Evolutionary conservation across 78 protist species (phyloP), one percentile per base, ranked within the genome.

Genomic region (Tieghemostelium lacteum): DNA sequence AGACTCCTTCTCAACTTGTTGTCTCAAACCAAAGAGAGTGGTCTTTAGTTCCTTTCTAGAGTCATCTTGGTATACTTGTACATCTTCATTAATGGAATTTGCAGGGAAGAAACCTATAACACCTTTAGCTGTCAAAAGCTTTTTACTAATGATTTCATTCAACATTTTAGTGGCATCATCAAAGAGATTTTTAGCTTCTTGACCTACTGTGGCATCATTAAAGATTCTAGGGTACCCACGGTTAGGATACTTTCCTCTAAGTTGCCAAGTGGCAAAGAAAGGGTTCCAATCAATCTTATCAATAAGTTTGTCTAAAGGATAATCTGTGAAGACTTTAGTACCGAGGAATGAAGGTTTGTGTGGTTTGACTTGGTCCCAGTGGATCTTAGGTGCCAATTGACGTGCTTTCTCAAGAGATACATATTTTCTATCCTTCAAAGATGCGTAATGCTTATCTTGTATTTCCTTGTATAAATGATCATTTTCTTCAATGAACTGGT

Each of bases 241-340:
- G 87, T 97, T 98, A 28, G 99, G 99, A 86, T 96, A 98, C 67
- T 88, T 88, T 28, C 99, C 99, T 22, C 98, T 96, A 28, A 98
- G 64, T 85, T 96, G 97, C 98, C 97, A 98, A 29, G 94, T 91
- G 57, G 66, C 72, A 64, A 95, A 97, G 96, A 96, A 96, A 40
- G 97, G 98, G 31, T 98, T 98, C 99, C 99, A 98, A 76, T 98
- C 99, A 70, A 98, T 98, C 75, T 73, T 77, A 28, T 50, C 60
- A 20, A 97, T 31, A n/a, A 97, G 75, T 49, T 76, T 36, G 62
- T 92, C 94, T 14, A 98, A 88, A 24, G 78, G 88, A 61, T 75
- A 91, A 60, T 97, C 88, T 22, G 36, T 42, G 45, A 86, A 62
- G 22, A 92, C 61, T 34, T 74, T 54, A 16, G 54, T 37, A 64